Evolutionary conservation across 257 asterid genomes (phyloP).

Genomic region (Petunia axillaris): DNA sequence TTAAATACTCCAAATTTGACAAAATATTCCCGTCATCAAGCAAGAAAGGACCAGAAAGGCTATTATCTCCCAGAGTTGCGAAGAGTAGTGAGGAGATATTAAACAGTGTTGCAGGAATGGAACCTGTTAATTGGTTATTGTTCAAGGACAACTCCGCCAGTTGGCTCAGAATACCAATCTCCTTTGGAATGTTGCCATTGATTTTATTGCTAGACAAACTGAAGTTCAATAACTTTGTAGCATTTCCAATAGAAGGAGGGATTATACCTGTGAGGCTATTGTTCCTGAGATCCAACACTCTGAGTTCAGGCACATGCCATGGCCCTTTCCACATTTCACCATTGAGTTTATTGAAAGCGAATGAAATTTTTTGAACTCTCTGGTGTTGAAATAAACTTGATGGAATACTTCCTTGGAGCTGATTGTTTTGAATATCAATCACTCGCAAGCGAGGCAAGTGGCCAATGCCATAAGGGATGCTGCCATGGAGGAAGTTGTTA

Average conservation of each 20-base stretch:
- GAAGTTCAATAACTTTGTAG: neutral
- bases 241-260: neutral
- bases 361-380: slow-evolving; percentile 18
- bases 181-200: slow-evolving; percentile 25
- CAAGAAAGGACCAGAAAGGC: slow-evolving; percentile 34
- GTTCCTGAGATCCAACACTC: slow-evolving; percentile 22
- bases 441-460: slow-evolving; percentile 6
- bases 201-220: neutral
- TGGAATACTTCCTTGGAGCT: slow-evolving; percentile 24
- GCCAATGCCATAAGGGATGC: slow-evolving; percentile 23
- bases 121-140: slow-evolving; percentile 36
- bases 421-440: slow-evolving; percentile 21
- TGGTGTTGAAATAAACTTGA: slow-evolving; percentile 20
- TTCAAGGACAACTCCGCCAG: neutral
- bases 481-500: slow-evolving; percentile 27
- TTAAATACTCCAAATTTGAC: slow-evolving; percentile 19
- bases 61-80: slow-evolving; percentile 26
- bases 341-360: slow-evolving; percentile 25
- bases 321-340: slow-evolving; percentile 22
- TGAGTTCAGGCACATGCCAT: slow-evolving; percentile 14
- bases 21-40: neutral
- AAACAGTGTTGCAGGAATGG: slow-evolving; percentile 36
- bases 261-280: slow-evolving; percentile 26
- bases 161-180: neutral
- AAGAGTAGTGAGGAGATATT: slow-evolving; percentile 31